Conservation (phyloP, 768 basidiomycete species). For the Leccinellum luteum region DNA sequence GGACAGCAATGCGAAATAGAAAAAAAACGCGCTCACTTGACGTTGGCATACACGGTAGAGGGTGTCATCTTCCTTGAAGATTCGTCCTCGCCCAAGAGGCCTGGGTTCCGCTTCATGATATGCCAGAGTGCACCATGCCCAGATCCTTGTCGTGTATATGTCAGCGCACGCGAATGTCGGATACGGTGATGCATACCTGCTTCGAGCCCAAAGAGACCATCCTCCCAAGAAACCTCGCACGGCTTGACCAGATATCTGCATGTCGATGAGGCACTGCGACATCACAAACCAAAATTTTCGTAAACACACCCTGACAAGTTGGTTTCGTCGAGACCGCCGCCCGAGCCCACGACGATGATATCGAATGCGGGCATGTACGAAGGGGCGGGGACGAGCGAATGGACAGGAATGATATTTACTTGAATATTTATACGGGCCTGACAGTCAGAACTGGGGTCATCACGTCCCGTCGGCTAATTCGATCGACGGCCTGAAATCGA, state of each 20-base stretch:
- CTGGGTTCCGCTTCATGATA: slow-evolving; percentile 55
- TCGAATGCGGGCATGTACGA: slow-evolving; percentile 54
- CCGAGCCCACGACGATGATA: slow-evolving; percentile 75
- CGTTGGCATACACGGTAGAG: slow-evolving; percentile 28
- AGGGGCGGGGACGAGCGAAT: not conserved
- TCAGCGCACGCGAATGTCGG: not conserved
- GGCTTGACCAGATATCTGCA: slow-evolving; percentile 87
- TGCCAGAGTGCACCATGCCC: slow-evolving; percentile 74
- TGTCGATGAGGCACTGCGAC: slow-evolving; percentile 11
- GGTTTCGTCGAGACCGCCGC: slow-evolving; percentile 88
- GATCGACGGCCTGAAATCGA: not conserved
- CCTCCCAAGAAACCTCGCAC: slow-evolving; percentile 60
- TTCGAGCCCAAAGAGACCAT: slow-evolving; percentile 82
- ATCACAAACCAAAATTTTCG: not conserved
- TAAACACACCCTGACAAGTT: slow-evolving; percentile 78
- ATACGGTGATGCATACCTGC: slow-evolving; percentile 53
- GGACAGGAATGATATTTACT: not conserved
- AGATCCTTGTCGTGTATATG: slow-evolving; percentile 49
- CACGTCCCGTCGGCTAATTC: not conserved
- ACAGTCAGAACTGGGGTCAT: not conserved
- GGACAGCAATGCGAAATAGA: not conserved
- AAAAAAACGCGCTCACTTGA: slow-evolving; percentile 25
- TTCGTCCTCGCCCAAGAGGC: slow-evolving; percentile 43
- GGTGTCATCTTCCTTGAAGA: slow-evolving; percentile 19
- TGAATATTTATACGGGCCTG: not conserved